Conservation (phyloP, 331 rosid species). For the Arachis monticola region DNA sequence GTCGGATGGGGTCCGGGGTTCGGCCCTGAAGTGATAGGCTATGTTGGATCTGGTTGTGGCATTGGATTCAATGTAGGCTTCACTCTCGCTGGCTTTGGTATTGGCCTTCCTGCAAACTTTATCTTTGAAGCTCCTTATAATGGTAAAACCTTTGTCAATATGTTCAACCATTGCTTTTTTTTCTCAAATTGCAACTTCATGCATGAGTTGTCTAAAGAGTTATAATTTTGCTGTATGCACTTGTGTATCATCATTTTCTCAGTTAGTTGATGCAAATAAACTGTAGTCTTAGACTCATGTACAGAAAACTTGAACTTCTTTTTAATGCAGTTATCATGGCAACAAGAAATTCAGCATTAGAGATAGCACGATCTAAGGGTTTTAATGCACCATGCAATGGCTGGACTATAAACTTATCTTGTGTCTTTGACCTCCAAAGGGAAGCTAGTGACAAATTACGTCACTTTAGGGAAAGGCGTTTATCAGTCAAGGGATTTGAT, state of each 20-base stretch:
- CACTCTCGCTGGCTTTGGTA: conserved; percentile 77
- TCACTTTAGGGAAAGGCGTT: conserved; percentile 52
- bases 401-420: conserved; percentile 53
- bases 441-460: conserved; percentile 58
- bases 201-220: background rate
- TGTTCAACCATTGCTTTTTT: conserved; percentile 13
- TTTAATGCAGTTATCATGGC: conserved; percentile 60
- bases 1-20: conserved; percentile 99
- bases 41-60: conserved; percentile 98
- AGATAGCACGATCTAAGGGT: conserved; percentile 50
- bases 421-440: conserved; percentile 57
- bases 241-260: conserved; percentile 21
- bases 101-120: conserved; percentile 81
- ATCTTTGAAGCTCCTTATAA: conserved; percentile 58
- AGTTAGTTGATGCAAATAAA: conserved; percentile 25
- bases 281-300: conserved; percentile 19
- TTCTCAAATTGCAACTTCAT: conserved; percentile 24
- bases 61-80: conserved; percentile 88
- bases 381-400: conserved; percentile 41
- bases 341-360: conserved; percentile 54
- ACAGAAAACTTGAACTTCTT: conserved; percentile 19
- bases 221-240: conserved; percentile 21
- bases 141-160: conserved; percentile 52
- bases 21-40: conserved; percentile 93
- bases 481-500: conserved; percentile 55